Conservation (phyloP, 2,329 filamentous ascomycete species). For the Pezicula neosporulosa region DNA sequence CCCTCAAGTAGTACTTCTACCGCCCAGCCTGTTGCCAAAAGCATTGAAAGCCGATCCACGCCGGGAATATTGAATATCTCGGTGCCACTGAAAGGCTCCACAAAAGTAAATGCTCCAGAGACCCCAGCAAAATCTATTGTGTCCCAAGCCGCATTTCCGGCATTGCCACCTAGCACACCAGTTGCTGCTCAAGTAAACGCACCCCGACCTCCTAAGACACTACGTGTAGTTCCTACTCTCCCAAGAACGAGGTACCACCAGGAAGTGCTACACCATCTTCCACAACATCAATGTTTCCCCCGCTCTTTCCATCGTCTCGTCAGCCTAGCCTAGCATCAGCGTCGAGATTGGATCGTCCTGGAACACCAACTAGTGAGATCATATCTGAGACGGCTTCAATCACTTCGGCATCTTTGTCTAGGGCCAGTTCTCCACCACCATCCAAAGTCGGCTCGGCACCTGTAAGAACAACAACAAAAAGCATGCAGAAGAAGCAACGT, state of each 20-base stretch:
- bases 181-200: slow-evolving; percentile 30
- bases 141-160: slow-evolving; percentile 42
- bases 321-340: slow-evolving; percentile 48
- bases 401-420: slow-evolving; percentile 68
- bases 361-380: slow-evolving; percentile 69
- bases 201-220: slow-evolving; percentile 57
- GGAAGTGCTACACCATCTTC: slow-evolving; percentile 26
- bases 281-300: slow-evolving; percentile 31
- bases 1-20: background rate
- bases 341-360: slow-evolving; percentile 50
- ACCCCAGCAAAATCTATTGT: slow-evolving; percentile 12
- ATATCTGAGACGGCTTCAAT: slow-evolving; percentile 76
- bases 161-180: slow-evolving; percentile 44
- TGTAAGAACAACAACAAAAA: slow-evolving; percentile 69
- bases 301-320: slow-evolving; percentile 40
- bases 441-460: slow-evolving; percentile 66
- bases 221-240: slow-evolving; percentile 66
- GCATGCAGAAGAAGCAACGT: slow-evolving; percentile 73
- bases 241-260: slow-evolving; percentile 56
- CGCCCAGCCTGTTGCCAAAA: slow-evolving; percentile 10
- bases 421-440: slow-evolving; percentile 68
- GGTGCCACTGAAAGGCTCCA: slow-evolving; percentile 37
- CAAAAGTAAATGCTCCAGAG: slow-evolving; percentile 13
- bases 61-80: slow-evolving; percentile 45
- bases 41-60: slow-evolving; percentile 17